Base-by-base conservation (phyloP, 768 basidiomycete genomes). In the Amanita subjunquillea region DNA sequence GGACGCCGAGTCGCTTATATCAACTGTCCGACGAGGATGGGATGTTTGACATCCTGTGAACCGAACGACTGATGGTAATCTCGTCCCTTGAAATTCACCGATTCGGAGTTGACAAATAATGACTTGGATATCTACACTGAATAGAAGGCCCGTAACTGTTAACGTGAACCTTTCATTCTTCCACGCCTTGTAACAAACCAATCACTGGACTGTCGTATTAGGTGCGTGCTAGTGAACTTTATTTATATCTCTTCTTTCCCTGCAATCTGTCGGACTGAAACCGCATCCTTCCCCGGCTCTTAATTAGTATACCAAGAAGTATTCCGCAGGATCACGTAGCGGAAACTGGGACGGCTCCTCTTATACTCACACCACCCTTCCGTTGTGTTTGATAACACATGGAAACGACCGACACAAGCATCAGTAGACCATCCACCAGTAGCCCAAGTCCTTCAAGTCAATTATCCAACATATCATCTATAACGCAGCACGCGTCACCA, bases 381-480 rank as follows among this genome's bases (percentile, higher is more conserved):
- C 41, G 76, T 27, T 32, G 29, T 36, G 17, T 43, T 25, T 44
- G 42, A 51, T 51, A 34, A 51, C 34, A 43, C 38, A 51, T 53
- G 51, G 40, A 42, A 32, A 36, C 41, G 32, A 22, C 43, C 30
- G 39, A 37, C 36, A 20, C 32, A 20, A 37, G 4, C 34, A 37
- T 6, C 50, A 73, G 67, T 41, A 78, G 78, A 55, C 70, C 67
- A 49, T 77, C 76, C 17, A 40, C 37, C 25, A 72, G 77, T 29
- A 72, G 77, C 32, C 65, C 76, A 17, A 63, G 76, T 0, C 72
- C 78, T 45, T 72, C 75, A 12, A 71, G 66, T 22, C 60, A 67
- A 4, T 68, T 70, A 17, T 66, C 70, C 48, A 72, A 70, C 59
- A 68, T 71, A 40, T 78, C 80, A 39, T 73, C 79, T 23, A 66